A percentile compares a stretch with the other conserved stretches of the same genome.
Conservation (phyloP, 2,329 filamentous ascomycete species). For the Talaromyces amestolkiae region DNA sequence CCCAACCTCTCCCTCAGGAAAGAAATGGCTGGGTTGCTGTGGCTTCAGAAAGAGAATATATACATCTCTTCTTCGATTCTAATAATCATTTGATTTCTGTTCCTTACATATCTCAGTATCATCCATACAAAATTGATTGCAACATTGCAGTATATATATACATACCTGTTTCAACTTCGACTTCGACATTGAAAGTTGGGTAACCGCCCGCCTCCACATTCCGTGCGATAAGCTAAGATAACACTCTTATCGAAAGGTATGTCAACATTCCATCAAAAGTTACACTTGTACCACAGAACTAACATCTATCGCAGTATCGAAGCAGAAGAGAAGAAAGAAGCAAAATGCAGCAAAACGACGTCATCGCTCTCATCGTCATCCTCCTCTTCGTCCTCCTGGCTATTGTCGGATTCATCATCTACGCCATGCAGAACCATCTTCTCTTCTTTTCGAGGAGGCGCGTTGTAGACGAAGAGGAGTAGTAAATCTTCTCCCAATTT, state of each 20-base stretch:
- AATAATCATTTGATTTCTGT: not conserved
- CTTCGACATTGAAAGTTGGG: not conserved
- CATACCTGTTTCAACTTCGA: not conserved
- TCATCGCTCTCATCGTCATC: slow-evolving; percentile 52
- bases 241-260: slow-evolving; percentile 5
- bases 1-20: slow-evolving; percentile 2
- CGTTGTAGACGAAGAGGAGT: slow-evolving; percentile 30
- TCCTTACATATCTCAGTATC: not conserved
- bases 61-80: not conserved
- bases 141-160: not conserved
- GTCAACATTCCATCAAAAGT: slow-evolving; percentile 1
- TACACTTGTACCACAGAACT: not conserved
- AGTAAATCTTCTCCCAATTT: not conserved
- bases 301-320: not conserved
- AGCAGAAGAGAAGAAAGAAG: not conserved
- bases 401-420: slow-evolving; percentile 40
- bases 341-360: slow-evolving; percentile 41
- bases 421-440: slow-evolving; percentile 31
- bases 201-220: not conserved
- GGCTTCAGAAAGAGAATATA: not conserved
- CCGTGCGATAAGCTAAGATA: slow-evolving; percentile 20
- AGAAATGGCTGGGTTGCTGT: slow-evolving; percentile 9
- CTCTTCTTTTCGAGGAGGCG: slow-evolving; percentile 31
- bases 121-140: not conserved
- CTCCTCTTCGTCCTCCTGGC: slow-evolving; percentile 48